Conservation (phyloP, 179 eudicot species). For the Drosera spatulata region DNA sequence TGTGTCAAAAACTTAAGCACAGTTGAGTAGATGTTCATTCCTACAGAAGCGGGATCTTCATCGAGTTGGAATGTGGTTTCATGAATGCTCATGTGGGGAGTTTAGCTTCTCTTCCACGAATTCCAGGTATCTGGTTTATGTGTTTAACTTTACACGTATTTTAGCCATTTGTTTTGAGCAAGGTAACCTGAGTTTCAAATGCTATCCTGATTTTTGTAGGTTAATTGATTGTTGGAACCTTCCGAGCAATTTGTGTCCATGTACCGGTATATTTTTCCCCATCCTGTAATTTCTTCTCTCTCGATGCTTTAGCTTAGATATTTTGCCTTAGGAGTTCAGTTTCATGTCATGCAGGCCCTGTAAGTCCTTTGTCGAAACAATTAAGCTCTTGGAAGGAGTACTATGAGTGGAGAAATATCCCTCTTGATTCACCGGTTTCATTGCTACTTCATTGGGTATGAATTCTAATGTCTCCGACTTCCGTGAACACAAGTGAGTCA, state of each 20-base stretch:
- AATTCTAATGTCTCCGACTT: neutral
- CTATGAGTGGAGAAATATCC: conserved; percentile 81
- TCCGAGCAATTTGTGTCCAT: conserved; percentile 52
- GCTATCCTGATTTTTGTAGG: conserved; percentile 5
- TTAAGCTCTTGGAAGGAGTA: conserved; percentile 73
- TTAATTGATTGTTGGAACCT: conserved; percentile 44
- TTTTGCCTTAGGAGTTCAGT: conserved; percentile 7
- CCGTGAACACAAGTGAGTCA: neutral
- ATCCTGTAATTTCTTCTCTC: neutral
- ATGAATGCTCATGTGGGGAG: conserved; percentile 63
- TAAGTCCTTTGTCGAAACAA: conserved; percentile 31
- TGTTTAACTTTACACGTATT: conserved; percentile 2
- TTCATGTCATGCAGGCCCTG: conserved; percentile 48
- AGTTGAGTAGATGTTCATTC: conserved; percentile 70
- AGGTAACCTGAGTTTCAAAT: neutral
- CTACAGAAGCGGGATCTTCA: conserved; percentile 45
- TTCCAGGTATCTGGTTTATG: conserved; percentile 24
- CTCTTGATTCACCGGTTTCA: conserved; percentile 65
- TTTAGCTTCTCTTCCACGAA: conserved; percentile 6
- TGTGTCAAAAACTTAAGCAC: too few species aligned
- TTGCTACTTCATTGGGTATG: conserved; percentile 88
- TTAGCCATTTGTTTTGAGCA: neutral
- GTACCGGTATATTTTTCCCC: conserved; percentile 42
- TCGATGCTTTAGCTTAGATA: neutral
- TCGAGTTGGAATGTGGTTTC: conserved; percentile 61